Evolutionary conservation across 2,329 filamentous ascomycete species (phyloP), one percentile per base, ranked within the genome.

Genomic region (Chaetomium olivaceum): DNA sequence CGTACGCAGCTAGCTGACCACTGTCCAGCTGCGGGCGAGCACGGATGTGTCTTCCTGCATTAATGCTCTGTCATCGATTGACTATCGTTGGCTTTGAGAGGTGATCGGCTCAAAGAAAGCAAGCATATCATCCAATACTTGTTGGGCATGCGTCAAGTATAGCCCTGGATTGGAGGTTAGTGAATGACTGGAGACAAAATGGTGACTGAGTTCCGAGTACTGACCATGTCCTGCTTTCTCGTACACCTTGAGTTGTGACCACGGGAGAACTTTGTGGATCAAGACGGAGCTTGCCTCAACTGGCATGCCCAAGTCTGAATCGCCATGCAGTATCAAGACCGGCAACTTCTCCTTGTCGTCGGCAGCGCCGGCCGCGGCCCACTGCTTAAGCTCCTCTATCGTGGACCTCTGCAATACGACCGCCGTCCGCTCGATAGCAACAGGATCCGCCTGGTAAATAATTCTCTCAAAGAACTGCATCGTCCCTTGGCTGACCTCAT

Each of bases 161-260:
- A 70, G 33, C 9, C 68, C 68, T 70, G 31, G 21, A 21, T 2
- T 19, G 16, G 0, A 2, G 12, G 56, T 62, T 33, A 61, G 39
- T 36, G 6, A 8, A 8, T 23, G 27, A 21, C 5, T 21, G 7
- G 19, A 11, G 9, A 19, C 52, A 33, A 31, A 9, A 1, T 19
- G 33, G 9, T 12, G 4, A 6, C 27, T 5, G 6, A 21, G 19
- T 19, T 8, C 5, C 6, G 19, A 7, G 31, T 25, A 55, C 67
- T 59, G 29, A 70, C 68, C 68, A 61, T 70, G 68, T 14, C 68
- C 67, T 1, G 63, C 67, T 5, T 63, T 62, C 33, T 68, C 54
- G 29, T 70, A 70, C 27, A 67, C 61, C 61, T 62, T 67, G 9
- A 68, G 57, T 48, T 60, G 36, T 1, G 65, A 59, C 66, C 66